phyloP scores from a whole-genome alignment of 148 eudicot species.

The Dianthus caryophyllus region DNA sequence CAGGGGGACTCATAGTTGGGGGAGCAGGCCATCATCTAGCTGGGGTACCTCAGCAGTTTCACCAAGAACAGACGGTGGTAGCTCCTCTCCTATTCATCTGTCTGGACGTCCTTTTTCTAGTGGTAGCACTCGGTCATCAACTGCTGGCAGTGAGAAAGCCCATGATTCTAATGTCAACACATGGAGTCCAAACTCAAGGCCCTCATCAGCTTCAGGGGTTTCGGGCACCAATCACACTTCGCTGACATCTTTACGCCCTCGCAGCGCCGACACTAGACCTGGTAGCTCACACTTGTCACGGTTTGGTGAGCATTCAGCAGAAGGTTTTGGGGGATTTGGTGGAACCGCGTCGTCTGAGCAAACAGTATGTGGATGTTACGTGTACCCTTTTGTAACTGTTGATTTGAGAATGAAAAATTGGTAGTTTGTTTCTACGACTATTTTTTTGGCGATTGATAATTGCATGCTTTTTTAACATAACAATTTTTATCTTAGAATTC shows the following conservation, averaged over 20 bases:
- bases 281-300: conserved; percentile 91
- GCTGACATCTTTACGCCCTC: conserved; percentile 63
- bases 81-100: conserved; percentile 63
- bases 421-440: not conserved
- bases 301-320: conserved; percentile 77
- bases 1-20: conserved; percentile 94
- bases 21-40: conserved; percentile 78
- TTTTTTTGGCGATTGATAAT: no score
- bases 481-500: not conserved
- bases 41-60: conserved; percentile 77
- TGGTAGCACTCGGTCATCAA: conserved; percentile 89
- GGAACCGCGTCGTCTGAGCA: conserved; percentile 49
- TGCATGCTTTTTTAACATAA: not conserved
- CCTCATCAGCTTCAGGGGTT: conserved; percentile 86
- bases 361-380: conserved; percentile 43
- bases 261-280: conserved; percentile 91
- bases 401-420: not conserved
- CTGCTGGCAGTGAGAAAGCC: conserved; percentile 81
- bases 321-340: conserved; percentile 53
- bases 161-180: conserved; percentile 50
- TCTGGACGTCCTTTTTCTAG: conserved; percentile 87
- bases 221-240: conserved; percentile 59
- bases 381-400: not conserved
- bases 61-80: conserved; percentile 67
- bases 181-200: conserved; percentile 87